Percentiles rank a stretch among this genome's conserved stretches.
Conservation (phyloP, 2,329 filamentous ascomycete genomes). For the Pezicula radicicola region DNA sequence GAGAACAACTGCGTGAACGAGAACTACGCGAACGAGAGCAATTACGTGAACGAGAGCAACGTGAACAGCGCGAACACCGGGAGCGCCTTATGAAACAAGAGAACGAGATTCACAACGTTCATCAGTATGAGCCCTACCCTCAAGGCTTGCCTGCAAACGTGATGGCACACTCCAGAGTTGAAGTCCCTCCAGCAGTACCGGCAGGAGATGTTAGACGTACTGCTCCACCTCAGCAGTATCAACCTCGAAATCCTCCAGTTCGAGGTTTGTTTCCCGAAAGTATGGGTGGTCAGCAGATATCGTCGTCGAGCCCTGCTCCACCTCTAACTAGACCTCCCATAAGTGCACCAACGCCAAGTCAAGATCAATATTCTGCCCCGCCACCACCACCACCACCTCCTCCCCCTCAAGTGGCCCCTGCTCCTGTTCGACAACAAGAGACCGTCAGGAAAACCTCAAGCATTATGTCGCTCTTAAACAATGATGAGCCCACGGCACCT, state of each 20-base stretch:
- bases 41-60: constrained; percentile 4
- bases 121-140: constrained; percentile 28
- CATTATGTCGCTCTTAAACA: constrained; percentile 61
- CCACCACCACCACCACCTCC: constrained; percentile 12
- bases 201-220: constrained; percentile 18
- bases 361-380: constrained; percentile 21
- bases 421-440: constrained; percentile 37
- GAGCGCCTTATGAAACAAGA: constrained; percentile 29
- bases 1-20: constrained; percentile 12
- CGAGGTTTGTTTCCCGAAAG: constrained; percentile 23
- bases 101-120: constrained; percentile 29
- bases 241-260: constrained; percentile 19
- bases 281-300: constrained; percentile 15
- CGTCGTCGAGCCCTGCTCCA: constrained; percentile 20
- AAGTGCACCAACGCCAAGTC: constrained; percentile 20
- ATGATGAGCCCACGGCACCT: constrained; percentile 47
- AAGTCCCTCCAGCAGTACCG: constrained; percentile 12
- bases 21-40: constrained; percentile 10
- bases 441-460: constrained; percentile 58
- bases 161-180: constrained; percentile 18
- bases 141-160: constrained; percentile 16
- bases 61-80: constrained; percentile 10
- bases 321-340: constrained; percentile 18
- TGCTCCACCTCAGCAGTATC: constrained; percentile 21
- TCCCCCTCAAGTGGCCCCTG: constrained; percentile 27